A percentile compares a stretch with the other conserved stretches of the same genome.
Evolutionary conservation across 2,329 filamentous ascomycete genomes (phyloP).

Genomic region (Aspergillus fischeri): DNA sequence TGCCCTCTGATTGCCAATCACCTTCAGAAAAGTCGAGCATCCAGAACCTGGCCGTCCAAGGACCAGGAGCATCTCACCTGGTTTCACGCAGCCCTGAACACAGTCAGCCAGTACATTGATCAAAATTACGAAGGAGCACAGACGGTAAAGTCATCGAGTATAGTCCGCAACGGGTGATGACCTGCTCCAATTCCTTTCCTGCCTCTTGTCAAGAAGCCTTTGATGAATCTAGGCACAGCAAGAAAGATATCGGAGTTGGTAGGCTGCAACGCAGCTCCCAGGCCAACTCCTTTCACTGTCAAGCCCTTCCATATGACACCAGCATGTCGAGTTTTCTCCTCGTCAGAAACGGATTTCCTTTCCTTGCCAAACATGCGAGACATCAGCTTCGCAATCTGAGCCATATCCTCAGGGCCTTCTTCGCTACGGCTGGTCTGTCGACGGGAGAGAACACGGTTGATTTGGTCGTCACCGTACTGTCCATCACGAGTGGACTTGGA

Average conservation of each 20-base stretch:
- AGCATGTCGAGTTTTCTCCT: slow-evolving; percentile 65
- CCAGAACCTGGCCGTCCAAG: slow-evolving; percentile 41
- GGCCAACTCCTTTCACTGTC: slow-evolving; percentile 65
- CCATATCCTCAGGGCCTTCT: slow-evolving; percentile 26
- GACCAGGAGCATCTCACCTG: slow-evolving; percentile 39
- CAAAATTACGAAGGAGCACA: not conserved
- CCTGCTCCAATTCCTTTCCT: slow-evolving; percentile 24
- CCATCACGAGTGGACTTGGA: not conserved
- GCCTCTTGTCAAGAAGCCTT: slow-evolving; percentile 38
- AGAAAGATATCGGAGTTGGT: slow-evolving; percentile 56
- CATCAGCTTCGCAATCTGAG: slow-evolving; percentile 48
- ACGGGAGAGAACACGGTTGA: slow-evolving; percentile 21
- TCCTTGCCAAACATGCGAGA: slow-evolving; percentile 67
- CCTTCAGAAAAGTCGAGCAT: slow-evolving; percentile 83
- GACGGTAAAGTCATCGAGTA: slow-evolving; percentile 60
- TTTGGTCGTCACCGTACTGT: slow-evolving; percentile 13
- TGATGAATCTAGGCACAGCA: slow-evolving; percentile 45
- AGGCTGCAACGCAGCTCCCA: slow-evolving; percentile 59
- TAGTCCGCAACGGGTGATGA: slow-evolving; percentile 56
- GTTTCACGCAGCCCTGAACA: slow-evolving; percentile 37
- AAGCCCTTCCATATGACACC: slow-evolving; percentile 68
- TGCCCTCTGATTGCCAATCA: slow-evolving; percentile 63
- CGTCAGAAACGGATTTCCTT: slow-evolving; percentile 62
- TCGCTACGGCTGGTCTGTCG: slow-evolving; percentile 21
- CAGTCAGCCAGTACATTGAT: not conserved